A percentile compares a stretch with the other conserved stretches of the same genome.
Evolutionary conservation across 495 filamentous ascomycete species (phyloP).

Genomic region (Cercophora sp.): DNA sequence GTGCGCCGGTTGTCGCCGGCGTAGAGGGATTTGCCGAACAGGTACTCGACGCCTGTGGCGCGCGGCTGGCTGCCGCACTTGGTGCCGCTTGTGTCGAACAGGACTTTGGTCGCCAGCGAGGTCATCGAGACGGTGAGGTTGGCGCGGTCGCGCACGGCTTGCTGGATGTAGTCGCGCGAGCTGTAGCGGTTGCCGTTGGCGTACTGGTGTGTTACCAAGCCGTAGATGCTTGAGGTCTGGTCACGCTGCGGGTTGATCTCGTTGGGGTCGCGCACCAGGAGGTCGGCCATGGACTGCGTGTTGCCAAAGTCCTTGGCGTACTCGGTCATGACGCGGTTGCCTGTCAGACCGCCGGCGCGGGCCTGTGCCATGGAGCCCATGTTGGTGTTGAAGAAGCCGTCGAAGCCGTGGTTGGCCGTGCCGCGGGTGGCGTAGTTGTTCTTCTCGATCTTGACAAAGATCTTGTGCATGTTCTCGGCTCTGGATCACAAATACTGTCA

Average conservation of each 20-base stretch:
- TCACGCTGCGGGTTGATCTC: constrained; percentile 26
- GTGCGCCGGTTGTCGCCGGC: constrained; percentile 25
- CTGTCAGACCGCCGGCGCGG: constrained; percentile 20
- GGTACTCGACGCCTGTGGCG: constrained; percentile 32
- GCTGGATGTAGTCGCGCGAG: constrained; percentile 35
- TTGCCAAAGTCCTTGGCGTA: constrained; percentile 27
- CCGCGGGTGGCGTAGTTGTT: constrained; percentile 31
- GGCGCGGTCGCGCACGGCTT: constrained; percentile 17
- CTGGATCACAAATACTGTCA: constrained; percentile 5
- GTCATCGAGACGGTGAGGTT: constrained; percentile 34
- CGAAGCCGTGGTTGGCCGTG: constrained; percentile 27
- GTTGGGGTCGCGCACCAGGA: constrained; percentile 35
- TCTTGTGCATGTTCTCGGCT: constrained; percentile 33
- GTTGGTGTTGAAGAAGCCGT: constrained; percentile 35
- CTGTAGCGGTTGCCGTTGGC: constrained; percentile 34
- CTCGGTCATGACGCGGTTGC: constrained; percentile 29
- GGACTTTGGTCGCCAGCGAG: constrained; percentile 32
- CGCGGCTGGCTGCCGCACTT: constrained; percentile 23
- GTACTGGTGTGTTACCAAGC: constrained; percentile 30
- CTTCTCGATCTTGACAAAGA: constrained; percentile 32
- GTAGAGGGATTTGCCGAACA: constrained; percentile 33
- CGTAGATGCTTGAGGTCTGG: constrained; percentile 32
- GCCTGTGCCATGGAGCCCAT: constrained; percentile 30
- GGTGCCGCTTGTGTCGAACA: constrained; percentile 25
- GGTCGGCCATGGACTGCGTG: constrained; percentile 22